Conservation (phyloP, 2,329 filamentous ascomycete genomes). For the Aureobasidium sp. region DNA sequence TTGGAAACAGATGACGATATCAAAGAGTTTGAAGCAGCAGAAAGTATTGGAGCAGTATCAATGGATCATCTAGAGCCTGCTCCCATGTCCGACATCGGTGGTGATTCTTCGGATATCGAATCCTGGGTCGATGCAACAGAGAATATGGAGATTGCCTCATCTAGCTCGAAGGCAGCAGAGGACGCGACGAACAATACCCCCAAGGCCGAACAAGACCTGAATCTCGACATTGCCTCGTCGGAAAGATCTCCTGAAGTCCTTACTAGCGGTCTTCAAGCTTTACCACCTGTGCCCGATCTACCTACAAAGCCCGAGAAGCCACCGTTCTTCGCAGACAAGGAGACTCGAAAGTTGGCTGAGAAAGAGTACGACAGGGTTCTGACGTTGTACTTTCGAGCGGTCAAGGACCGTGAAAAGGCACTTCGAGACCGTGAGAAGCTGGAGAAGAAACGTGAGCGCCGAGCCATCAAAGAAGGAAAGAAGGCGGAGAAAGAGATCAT, state of each 20-base stretch:
- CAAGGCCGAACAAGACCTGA: not conserved
- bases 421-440: conserved; percentile 58
- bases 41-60: not conserved
- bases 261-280: not conserved
- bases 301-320: conserved; percentile 47
- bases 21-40: conserved; percentile 1
- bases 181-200: not conserved
- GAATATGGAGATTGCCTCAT: conserved; percentile 17
- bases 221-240: not conserved
- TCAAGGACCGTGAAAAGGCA: conserved; percentile 60
- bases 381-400: conserved; percentile 58
- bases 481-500: conserved; percentile 30
- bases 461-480: conserved; percentile 23
- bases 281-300: conserved; percentile 44
- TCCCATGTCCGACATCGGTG: conserved; percentile 6
- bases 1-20: conserved; percentile 10
- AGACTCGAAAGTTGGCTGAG: conserved; percentile 59
- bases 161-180: not conserved
- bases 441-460: conserved; percentile 36
- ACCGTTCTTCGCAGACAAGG: conserved; percentile 58
- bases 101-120: conserved; percentile 11
- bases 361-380: conserved; percentile 57
- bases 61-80: conserved; percentile 35
- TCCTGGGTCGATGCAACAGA: conserved; percentile 22
- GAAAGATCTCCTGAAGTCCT: not conserved